Evolutionary conservation across 805 yeast species (phyloP), one percentile per base, ranked within the genome.

Genomic region (Dipodascus geniculatus): DNA sequence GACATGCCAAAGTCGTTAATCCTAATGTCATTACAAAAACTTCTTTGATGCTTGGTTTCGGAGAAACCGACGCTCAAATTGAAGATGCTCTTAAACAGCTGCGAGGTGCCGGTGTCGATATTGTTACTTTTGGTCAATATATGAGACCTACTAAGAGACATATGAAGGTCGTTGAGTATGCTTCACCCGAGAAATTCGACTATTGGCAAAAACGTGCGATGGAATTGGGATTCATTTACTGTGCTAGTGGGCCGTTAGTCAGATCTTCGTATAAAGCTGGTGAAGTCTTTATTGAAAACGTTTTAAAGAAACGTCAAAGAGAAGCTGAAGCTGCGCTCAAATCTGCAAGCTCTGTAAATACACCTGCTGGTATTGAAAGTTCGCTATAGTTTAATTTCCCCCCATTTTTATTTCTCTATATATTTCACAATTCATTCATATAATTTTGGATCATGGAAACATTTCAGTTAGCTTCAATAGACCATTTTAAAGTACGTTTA

Each of bases 111-210:
- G 72, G 77, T 6, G 93, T 95, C 68, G 98, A 93, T 65, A 96
- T 93, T 51, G 96, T 93, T 17, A 93, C 99, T 0, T 93, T 93
- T 70, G 99, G 99, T 38, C 99, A 93, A 71, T 93, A 93, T 69
- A 93, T 93, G 97, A 79, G 99, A 67, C 99, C 99, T 48, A 93
- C 99, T 1, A 93, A 87, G 71, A 82, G 99, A 65, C 99, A 93
- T 69, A 89, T 93, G 95, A 90, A 90, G 72, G 99, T 93, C 48
- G 96, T 87, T 9, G 97, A 91, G 61, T 93, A 93, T 63, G 80
- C 93, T 19, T 85, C 81, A 23, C 99, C 99, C 1, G 96, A 87
- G 61, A 89, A 88, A 68, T 93, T 93, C 67, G 96, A 90, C 56
- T 76, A 84, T 66, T 93, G 99, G 99, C 88, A 83, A 63, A 81